These are phyloP conservation scores for Ustilaginoidea virens DNA, from an alignment of 2,329 filamentous ascomycete genomes.

Conservation along the genomic window DNA sequence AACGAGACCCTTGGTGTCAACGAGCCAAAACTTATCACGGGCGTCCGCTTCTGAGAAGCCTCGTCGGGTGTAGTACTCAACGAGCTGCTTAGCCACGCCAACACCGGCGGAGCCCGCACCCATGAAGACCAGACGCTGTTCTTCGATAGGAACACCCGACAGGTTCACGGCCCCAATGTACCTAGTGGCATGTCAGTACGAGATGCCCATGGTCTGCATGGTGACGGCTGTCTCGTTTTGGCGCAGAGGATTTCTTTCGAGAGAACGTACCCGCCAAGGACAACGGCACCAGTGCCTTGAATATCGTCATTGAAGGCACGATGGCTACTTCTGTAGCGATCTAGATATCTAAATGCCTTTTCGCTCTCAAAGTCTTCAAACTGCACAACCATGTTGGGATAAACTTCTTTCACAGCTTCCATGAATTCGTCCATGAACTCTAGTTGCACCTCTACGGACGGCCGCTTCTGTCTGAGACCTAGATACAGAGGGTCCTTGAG, in stretches of 20 bases:
- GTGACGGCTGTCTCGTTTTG: no score
- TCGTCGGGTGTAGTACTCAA: conserved; percentile 89
- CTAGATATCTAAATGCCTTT: conserved; percentile 81
- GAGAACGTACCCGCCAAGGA: conserved; percentile 56
- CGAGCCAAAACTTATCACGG: conserved; percentile 86
- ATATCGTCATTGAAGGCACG: conserved; percentile 99
- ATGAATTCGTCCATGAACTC: conserved; percentile 97
- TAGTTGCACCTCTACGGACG: conserved; percentile 61
- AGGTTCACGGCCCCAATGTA: conserved; percentile 64
- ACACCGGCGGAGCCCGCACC: conserved; percentile 92
- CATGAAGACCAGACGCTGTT: conserved; percentile 92
- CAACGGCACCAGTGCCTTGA: conserved; percentile 91
- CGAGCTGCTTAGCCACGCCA: conserved; percentile 93
- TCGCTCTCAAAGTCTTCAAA: conserved; percentile 96
- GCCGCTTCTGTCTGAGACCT: conserved; percentile 71
- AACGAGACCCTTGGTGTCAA: conserved; percentile 92
- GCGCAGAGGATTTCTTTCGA: no score
- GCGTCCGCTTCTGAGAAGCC: conserved; percentile 81
- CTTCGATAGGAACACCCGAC: conserved; percentile 69
- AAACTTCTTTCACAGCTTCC: conserved; percentile 67
- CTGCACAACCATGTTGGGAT: conserved; percentile 59
- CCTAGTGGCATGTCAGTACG: conserved; percentile 42
- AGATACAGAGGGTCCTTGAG: conserved; percentile 67
- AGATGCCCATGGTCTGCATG: no score
- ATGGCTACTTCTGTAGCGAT: conserved; percentile 76